These are phyloP conservation scores for Ophiostoma himal-ulmi DNA, from an alignment of 2,329 filamentous ascomycete genomes.

Conservation along the genomic window DNA sequence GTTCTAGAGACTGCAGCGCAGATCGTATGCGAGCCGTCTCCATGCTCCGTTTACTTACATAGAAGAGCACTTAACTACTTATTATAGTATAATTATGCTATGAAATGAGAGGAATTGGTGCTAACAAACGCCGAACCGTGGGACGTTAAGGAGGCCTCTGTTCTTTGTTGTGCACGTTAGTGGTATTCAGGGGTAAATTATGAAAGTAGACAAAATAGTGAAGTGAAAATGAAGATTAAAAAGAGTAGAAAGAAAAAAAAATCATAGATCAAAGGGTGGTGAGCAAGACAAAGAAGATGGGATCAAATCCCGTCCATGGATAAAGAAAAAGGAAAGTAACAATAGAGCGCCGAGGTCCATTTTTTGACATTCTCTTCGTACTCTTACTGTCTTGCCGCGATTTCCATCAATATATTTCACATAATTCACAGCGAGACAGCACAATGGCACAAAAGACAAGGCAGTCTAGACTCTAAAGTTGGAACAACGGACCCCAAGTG, in stretches of 20 bases:
- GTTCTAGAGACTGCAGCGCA: neutral
- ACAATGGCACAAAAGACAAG: neutral
- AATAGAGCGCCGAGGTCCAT: neutral
- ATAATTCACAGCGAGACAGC: neutral
- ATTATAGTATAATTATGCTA: neutral
- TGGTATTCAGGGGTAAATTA: neutral
- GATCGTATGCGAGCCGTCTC: neutral
- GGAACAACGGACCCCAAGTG: neutral
- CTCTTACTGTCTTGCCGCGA: neutral
- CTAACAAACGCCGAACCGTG: neutral
- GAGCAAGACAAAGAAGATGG: neutral
- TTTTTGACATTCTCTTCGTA: neutral
- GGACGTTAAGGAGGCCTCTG: constrained; percentile 7
- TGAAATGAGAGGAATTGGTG: neutral
- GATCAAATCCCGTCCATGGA: neutral
- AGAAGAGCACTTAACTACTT: neutral
- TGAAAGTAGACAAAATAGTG: neutral
- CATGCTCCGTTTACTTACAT: neutral
- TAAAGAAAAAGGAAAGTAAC: neutral
- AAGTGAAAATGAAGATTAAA: neutral
- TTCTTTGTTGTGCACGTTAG: neutral
- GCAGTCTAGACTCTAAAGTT: neutral
- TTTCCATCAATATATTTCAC: neutral
- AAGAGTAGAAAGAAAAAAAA: neutral
- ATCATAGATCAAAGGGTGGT: neutral